Evolutionary conservation across 192 early-diverging fungal genomes (phyloP).

Genomic region (Umbelopsis vinacea): DNA sequence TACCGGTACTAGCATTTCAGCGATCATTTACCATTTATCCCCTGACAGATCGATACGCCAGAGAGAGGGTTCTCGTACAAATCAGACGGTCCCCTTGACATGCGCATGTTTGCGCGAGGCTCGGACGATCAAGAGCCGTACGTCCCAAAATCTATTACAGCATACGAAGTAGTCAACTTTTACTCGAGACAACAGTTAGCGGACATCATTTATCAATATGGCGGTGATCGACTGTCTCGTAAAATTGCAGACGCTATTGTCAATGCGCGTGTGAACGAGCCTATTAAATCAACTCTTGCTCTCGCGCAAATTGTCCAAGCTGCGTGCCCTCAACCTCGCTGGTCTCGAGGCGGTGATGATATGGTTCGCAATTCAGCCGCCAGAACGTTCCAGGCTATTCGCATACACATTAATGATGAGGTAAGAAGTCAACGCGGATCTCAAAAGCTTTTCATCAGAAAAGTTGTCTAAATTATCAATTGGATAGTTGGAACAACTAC

Average conservation of each 20-base stretch:
- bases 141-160: slow-evolving; percentile 52
- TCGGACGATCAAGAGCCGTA: neutral
- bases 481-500: slow-evolving; percentile 55
- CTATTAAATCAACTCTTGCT: slow-evolving; percentile 59
- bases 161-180: slow-evolving; percentile 67
- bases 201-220: slow-evolving; percentile 66
- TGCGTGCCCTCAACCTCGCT: slow-evolving; percentile 48
- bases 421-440: slow-evolving; percentile 1
- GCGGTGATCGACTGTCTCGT: slow-evolving; percentile 66
- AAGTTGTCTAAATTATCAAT: no score
- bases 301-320: slow-evolving; percentile 59
- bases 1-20: neutral
- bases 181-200: slow-evolving; percentile 62
- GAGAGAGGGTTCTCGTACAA: slow-evolving; percentile 74
- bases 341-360: slow-evolving; percentile 43
- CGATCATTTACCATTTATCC: neutral
- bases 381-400: slow-evolving; percentile 61
- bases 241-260: slow-evolving; percentile 69
- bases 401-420: slow-evolving; percentile 79
- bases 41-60: slow-evolving; percentile 51
- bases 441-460: no score
- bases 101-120: slow-evolving; percentile 69
- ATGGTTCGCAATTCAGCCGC: slow-evolving; percentile 59
- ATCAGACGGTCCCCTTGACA: slow-evolving; percentile 71
- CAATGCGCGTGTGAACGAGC: slow-evolving; percentile 46